A percentile compares a stretch with the other conserved stretches of the same genome.
phyloP scores from a whole-genome alignment of 371 early-diverging fungal genomes.

The Rhizopus arrhizus region DNA sequence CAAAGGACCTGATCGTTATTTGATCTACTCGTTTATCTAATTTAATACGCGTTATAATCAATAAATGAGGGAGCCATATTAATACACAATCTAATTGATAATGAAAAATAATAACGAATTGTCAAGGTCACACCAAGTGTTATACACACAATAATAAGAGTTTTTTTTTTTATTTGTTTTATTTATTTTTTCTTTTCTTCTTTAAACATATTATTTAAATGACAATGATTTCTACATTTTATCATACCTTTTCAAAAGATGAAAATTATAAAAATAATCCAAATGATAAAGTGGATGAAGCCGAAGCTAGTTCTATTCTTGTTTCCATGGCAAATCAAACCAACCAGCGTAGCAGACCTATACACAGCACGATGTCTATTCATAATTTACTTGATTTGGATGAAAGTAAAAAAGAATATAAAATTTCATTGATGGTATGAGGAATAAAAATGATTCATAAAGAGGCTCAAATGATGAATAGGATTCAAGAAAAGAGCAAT shows the following conservation, averaged over 20 bases:
- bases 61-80: too few relatives aligned
- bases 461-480: not conserved
- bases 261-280: not conserved
- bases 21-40: too few relatives aligned
- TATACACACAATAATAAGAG: too few relatives aligned
- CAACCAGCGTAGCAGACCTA: not conserved
- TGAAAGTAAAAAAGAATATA: not conserved
- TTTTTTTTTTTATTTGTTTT: constrained; percentile 9
- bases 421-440: not conserved
- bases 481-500: not conserved
- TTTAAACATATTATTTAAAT: not conserved
- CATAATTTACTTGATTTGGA: constrained; percentile 37
- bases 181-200: constrained; percentile 4
- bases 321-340: constrained; percentile 39
- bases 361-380: constrained; percentile 38
- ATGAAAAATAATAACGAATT: too few relatives aligned
- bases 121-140: too few relatives aligned
- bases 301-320: constrained; percentile 46
- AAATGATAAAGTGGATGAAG: constrained; percentile 24
- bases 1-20: too few relatives aligned
- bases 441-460: not conserved
- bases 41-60: too few relatives aligned
- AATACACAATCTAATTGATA: too few relatives aligned
- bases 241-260: constrained; percentile 1
- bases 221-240: not conserved